Percentiles rank a stretch among this genome's conserved stretches.
phyloP scores from a whole-genome alignment of 805 yeast species.

The Candida caryicola region DNA sequence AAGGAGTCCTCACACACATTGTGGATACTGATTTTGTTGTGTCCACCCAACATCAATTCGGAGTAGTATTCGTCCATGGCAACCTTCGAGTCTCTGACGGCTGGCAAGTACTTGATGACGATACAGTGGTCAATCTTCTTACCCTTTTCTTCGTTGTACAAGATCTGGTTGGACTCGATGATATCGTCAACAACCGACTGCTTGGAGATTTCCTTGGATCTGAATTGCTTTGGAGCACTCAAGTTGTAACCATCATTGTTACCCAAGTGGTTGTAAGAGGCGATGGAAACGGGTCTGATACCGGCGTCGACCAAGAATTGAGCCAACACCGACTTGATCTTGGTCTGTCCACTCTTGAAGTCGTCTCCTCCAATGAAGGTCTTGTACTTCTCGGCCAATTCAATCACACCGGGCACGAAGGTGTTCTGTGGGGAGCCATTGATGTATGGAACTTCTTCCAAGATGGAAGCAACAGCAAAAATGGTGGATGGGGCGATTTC shows the following conservation, averaged over 20 bases:
- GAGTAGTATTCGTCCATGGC: slow-evolving; percentile 99
- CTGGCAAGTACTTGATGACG: slow-evolving; percentile 89
- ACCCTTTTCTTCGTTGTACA: slow-evolving; percentile 79
- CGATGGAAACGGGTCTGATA: slow-evolving; percentile 89
- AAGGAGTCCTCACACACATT: slow-evolving; percentile 96
- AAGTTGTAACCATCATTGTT: slow-evolving; percentile 94
- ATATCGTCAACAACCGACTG: slow-evolving; percentile 92
- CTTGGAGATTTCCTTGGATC: slow-evolving; percentile 93
- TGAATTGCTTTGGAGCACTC: slow-evolving; percentile 88
- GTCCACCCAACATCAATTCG: slow-evolving; percentile 96
- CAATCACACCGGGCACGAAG: slow-evolving; percentile 91
- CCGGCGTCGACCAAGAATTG: slow-evolving; percentile 97
- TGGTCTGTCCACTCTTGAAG: slow-evolving; percentile 95
- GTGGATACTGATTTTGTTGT: slow-evolving; percentile 89
- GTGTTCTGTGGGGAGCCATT: slow-evolving; percentile 98
- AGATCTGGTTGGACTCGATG: slow-evolving; percentile 78
- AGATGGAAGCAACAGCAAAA: slow-evolving; percentile 89
- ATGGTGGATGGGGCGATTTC: slow-evolving; percentile 93
- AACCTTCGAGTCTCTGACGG: slow-evolving; percentile 94
- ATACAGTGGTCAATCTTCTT: slow-evolving; percentile 86
- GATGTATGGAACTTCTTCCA: slow-evolving; percentile 86
- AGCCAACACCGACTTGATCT: slow-evolving; percentile 92
- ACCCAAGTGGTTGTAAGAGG: slow-evolving; percentile 94
- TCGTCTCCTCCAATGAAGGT: slow-evolving; percentile 94
- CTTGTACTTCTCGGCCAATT: slow-evolving; percentile 74